Evolutionary conservation across 257 asterid genomes (phyloP).

Genomic region (Penstemon barbatus): DNA sequence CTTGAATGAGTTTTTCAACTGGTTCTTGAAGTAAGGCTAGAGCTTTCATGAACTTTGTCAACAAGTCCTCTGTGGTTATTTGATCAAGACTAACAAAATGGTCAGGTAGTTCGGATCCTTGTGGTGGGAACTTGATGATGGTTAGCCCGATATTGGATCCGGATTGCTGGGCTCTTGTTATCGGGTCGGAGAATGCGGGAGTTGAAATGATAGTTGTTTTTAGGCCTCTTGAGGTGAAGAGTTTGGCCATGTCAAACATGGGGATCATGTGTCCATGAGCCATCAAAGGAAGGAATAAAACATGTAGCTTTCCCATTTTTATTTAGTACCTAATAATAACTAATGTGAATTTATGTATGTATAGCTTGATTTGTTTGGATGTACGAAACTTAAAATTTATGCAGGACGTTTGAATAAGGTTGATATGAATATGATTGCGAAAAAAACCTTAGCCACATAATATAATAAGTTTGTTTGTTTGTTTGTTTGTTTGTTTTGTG

Average conservation of each 20-base stretch:
- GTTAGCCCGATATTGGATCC: constrained; percentile 1
- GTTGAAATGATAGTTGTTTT: constrained; percentile 1
- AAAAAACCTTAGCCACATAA: too few relatives aligned
- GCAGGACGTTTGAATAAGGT: too few relatives aligned
- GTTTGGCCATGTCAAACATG: constrained; percentile 9
- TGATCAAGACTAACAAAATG: neutral
- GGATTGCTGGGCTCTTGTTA: neutral
- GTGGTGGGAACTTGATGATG: constrained; percentile 4
- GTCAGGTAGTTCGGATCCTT: constrained; percentile 7
- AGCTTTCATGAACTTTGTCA: constrained; percentile 12
- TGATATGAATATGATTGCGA: too few relatives aligned
- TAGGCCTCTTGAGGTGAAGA: neutral
- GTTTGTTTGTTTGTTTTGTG: too few relatives aligned
- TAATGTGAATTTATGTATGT: too few relatives aligned
- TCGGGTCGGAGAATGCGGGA: neutral
- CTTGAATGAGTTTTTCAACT: constrained; percentile 15
- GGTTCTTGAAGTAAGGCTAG: constrained; percentile 19
- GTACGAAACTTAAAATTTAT: too few relatives aligned
- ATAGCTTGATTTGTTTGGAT: too few relatives aligned
- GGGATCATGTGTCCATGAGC: constrained; percentile 21
- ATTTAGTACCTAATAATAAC: neutral
- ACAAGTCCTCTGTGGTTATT: neutral
- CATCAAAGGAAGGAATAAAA: constrained; percentile 7
- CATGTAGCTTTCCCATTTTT: neutral
- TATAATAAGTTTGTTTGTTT: too few relatives aligned